Base-by-base conservation (phyloP, 2,329 filamentous ascomycete genomes). In the Ambrosiella xylebori region DNA sequence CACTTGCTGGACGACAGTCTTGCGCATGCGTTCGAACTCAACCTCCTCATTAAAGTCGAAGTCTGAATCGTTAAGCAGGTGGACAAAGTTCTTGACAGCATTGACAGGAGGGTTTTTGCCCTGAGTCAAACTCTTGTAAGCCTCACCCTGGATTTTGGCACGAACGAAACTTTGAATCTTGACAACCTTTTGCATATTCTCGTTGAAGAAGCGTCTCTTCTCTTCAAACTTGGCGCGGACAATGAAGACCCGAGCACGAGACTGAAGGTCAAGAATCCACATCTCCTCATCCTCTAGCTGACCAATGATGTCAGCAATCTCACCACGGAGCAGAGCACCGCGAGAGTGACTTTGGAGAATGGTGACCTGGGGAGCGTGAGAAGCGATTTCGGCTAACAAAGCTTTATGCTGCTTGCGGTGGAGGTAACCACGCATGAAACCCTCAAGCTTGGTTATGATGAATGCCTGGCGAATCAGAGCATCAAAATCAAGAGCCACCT, bases 1-100 rank as follows among this genome's bases (percentile, higher is more conserved):
- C 8, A 98, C 93, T 67, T 97, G 90, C 67, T 97, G 90, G 6
- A 98, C 90, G 13, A 98, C 93, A 3, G 88, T 94, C 74, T 97
- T 96, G 57, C 94, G 82, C 67, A 97, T 75, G 53, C 90, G 81
- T 70, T 98, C 93, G 64, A 97, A 96, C 68, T 98, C 93, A 56
- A 98, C 84, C 68, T 98, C 93, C 68, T 97, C 91, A 67, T 98
- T 95, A 71, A 98, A 98, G 68, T 98, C 93, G 65, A 98, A 95
- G 66, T 96, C 91, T 65, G 89, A 97, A 70, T 98, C 93, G 66
- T 97, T 98, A 59, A 98, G 81, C 41, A 98, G 77, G 69, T 98
- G 93, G 1, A 98, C 89, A 68, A 98, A 98, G 68, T 94, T 94
- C 74, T 97, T 96, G 67, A 98, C 88, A 0, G 94, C 95, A 44